Percentiles rank a stretch among this genome's conserved stretches.
Evolutionary conservation across 2,329 filamentous ascomycete genomes (phyloP).

Genomic region (Fusarium aywerte): DNA sequence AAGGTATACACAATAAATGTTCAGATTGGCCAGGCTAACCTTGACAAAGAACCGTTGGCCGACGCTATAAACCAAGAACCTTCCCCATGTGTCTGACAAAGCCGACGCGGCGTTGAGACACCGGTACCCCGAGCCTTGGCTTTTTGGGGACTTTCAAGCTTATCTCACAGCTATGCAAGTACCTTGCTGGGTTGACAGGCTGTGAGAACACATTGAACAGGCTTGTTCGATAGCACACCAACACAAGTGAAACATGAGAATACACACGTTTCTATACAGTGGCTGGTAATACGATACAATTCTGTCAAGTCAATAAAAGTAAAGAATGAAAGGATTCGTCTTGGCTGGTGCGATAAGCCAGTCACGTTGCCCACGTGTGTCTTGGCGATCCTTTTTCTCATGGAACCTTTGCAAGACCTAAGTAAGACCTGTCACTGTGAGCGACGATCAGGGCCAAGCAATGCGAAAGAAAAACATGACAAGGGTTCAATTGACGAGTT

Average conservation of each 20-base stretch:
- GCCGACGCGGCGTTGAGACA: conserved; percentile 6
- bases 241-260: not conserved
- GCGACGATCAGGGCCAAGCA: conserved; percentile 14
- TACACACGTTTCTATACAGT: not conserved
- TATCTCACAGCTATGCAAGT: not conserved
- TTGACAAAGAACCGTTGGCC: conserved; percentile 6
- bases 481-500: conserved; percentile 24
- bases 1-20: not conserved
- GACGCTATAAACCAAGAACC: conserved; percentile 27
- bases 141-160: not conserved
- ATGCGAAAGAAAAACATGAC: not conserved
- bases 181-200: not conserved
- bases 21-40: not conserved
- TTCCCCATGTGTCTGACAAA: conserved; percentile 31
- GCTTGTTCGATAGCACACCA: not conserved
- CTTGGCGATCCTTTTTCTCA: conserved; percentile 39
- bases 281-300: not conserved
- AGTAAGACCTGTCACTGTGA: not conserved
- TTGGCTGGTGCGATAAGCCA: conserved; percentile 37
- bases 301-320: not conserved
- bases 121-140: conserved; percentile 10
- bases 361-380: conserved; percentile 44
- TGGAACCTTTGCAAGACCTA: conserved; percentile 27
- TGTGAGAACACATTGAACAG: not conserved
- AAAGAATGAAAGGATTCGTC: conserved; percentile 5